Evolutionary conservation across 2,329 filamentous ascomycete species (phyloP).

Genomic region (Fusarium sp.): DNA sequence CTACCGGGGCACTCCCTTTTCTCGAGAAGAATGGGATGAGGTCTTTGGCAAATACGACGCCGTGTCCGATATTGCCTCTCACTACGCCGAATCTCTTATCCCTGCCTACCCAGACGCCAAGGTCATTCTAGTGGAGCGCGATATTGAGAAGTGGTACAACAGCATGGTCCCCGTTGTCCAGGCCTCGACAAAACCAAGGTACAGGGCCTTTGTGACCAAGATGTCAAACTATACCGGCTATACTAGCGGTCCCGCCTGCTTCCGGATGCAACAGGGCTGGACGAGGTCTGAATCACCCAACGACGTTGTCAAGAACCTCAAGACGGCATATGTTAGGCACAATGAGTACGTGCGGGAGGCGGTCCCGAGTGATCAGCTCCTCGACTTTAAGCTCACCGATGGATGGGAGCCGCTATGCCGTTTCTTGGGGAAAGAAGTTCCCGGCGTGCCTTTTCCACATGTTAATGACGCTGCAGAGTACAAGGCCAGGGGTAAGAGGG

Average conservation of each 20-base stretch:
- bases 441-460: conserved; percentile 42
- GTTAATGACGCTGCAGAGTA: conserved; percentile 39
- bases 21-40: conserved; percentile 37
- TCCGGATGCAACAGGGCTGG: conserved; percentile 24
- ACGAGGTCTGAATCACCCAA: conserved; percentile 3
- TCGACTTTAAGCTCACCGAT: conserved; percentile 44
- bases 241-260: background rate
- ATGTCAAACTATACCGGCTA: background rate
- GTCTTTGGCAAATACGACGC: conserved; percentile 41
- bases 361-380: conserved; percentile 37
- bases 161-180: conserved; percentile 32
- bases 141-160: conserved; percentile 42
- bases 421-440: conserved; percentile 47
- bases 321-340: conserved; percentile 40
- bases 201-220: background rate
- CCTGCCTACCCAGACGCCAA: conserved; percentile 44
- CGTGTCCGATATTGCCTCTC: conserved; percentile 39
- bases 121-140: conserved; percentile 42
- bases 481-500: background rate
- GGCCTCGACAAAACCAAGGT: background rate
- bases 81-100: conserved; percentile 41
- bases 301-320: conserved; percentile 16
- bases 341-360: conserved; percentile 39
- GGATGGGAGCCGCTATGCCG: conserved; percentile 49
- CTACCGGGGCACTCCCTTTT: conserved; percentile 34